phyloP scores from a whole-genome alignment of 768 basidiomycete genomes.

The Gelatoporia subvermispora region DNA sequence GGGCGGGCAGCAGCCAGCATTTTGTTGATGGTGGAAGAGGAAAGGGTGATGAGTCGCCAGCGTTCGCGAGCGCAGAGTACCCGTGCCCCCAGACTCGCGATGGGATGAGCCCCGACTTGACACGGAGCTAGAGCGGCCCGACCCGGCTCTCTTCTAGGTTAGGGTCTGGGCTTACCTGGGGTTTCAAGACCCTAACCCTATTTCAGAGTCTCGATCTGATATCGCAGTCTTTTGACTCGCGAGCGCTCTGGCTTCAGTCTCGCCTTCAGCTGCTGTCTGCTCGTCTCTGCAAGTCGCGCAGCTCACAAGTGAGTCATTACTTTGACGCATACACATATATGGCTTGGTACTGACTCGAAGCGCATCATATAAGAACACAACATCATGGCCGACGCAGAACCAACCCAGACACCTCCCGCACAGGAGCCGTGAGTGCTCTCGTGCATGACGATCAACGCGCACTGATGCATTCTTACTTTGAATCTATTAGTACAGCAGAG shows the following conservation, averaged over 20 bases:
- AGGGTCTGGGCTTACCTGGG: background rate
- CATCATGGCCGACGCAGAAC: slow-evolving; percentile 21
- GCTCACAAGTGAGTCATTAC: background rate
- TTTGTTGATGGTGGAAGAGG: slow-evolving; percentile 20
- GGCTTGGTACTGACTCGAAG: background rate
- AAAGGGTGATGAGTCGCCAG: slow-evolving; percentile 10
- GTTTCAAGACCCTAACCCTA: slow-evolving; percentile 7
- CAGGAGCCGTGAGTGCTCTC: slow-evolving; percentile 11
- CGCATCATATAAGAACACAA: background rate
- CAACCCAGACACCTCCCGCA: slow-evolving; percentile 10
- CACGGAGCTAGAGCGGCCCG: slow-evolving; percentile 9
- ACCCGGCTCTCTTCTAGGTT: background rate
- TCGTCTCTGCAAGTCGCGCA: background rate
- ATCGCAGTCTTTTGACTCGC: too few species aligned
- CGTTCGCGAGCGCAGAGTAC: slow-evolving; percentile 1
- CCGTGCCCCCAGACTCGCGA: background rate
- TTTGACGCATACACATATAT: background rate
- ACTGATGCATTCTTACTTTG: background rate
- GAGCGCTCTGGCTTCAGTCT: background rate
- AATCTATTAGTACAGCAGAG: slow-evolving; percentile 8
- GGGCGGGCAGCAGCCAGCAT: slow-evolving; percentile 40
- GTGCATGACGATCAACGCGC: background rate
- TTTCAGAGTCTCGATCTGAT: slow-evolving; percentile 1
- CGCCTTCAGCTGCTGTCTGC: background rate
- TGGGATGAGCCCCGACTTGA: background rate